Evolutionary conservation across 1,139 yeast genomes (phyloP).

Genomic region (Blastobotrys proliferans): DNA sequence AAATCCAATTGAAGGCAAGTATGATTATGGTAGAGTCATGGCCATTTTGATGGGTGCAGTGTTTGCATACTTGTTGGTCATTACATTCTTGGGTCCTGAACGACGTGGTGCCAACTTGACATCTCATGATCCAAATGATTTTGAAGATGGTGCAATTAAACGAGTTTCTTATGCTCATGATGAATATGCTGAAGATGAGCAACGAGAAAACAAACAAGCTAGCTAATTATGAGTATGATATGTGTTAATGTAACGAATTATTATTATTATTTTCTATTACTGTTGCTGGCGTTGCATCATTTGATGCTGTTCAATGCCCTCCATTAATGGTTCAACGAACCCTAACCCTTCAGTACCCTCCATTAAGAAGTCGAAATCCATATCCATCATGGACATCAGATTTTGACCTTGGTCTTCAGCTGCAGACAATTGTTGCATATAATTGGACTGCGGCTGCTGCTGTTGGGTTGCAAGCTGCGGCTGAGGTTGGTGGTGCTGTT

Average conservation of each 20-base stretch:
- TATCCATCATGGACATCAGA: conserved; percentile 25
- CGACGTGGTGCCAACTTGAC: conserved; percentile 42
- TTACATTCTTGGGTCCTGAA: conserved; percentile 72
- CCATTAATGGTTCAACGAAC: conserved; percentile 87
- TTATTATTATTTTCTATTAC: background rate
- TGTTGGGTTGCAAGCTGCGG: conserved; percentile 3
- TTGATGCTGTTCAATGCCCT: conserved; percentile 56
- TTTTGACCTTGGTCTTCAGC: conserved; percentile 13
- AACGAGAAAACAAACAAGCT: too few relatives aligned
- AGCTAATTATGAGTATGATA: too few relatives aligned
- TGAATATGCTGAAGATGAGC: too few relatives aligned
- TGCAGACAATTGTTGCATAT: background rate
- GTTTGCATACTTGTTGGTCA: conserved; percentile 45
- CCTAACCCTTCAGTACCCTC: conserved; percentile 70
- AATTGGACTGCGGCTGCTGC: conserved; percentile 5
- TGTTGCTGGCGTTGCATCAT: conserved; percentile 12
- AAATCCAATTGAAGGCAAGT: conserved; percentile 26
- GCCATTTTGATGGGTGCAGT: conserved; percentile 58
- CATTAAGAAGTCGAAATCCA: conserved; percentile 47
- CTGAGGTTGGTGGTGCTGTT: background rate
- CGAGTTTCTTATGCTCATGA: too few relatives aligned
- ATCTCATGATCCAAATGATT: too few relatives aligned
- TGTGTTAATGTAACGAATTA: too few relatives aligned
- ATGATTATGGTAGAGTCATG: conserved; percentile 49
- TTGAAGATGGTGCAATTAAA: too few relatives aligned